Evolutionary conservation across 1,139 yeast genomes (phyloP), one percentile per base, ranked within the genome.

Genomic region (Geotrichum europaeum): DNA sequence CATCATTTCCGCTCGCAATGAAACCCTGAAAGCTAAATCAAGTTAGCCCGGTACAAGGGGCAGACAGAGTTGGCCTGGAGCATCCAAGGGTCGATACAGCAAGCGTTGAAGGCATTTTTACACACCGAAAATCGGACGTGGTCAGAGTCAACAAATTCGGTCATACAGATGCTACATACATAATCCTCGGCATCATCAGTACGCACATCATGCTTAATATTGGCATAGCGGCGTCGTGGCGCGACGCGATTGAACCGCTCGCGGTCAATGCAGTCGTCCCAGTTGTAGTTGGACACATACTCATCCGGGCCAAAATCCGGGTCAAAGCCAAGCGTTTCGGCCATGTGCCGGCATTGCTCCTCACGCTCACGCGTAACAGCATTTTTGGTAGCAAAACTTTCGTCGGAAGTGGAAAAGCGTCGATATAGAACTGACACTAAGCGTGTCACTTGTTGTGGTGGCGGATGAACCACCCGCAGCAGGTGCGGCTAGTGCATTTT

Each of bases 51-150:
- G 73, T 96, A 89, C 78, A 86, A 83, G 7, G 96, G 96, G 70
- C 96, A 89, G 68, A 89, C 86, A 0, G 92, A 94, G 59, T 88
- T 79, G 65, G 92, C 77, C 64, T 81, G 81, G 2, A 84, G 85
- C 56, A 89, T 75, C 96, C 96, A 89, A 1, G 94, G 92, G 67
- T 87, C 94, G 56, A 89, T 78, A 73, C 96, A 89, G 28, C 80
- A 84, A 15, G 86, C 79, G 70, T 89, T 96, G 79, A 85, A 89
- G 1, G 86, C 90, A 73, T 89, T 96, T 2, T 92, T 92, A 75
- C 96, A 89, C 10, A 86, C 76, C 56, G 89, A 77, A 0, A 90
- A 88, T 61, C 96, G 80, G 0, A 88, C 90, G 1, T 74, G 70
- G 58, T 87, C 92, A 15, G 80, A 84, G 59, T 81, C 81, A 64